These are phyloP conservation scores for Pulveroboletus sp. DNA, from an alignment of 768 basidiomycete genomes.

Conservation along the genomic window DNA sequence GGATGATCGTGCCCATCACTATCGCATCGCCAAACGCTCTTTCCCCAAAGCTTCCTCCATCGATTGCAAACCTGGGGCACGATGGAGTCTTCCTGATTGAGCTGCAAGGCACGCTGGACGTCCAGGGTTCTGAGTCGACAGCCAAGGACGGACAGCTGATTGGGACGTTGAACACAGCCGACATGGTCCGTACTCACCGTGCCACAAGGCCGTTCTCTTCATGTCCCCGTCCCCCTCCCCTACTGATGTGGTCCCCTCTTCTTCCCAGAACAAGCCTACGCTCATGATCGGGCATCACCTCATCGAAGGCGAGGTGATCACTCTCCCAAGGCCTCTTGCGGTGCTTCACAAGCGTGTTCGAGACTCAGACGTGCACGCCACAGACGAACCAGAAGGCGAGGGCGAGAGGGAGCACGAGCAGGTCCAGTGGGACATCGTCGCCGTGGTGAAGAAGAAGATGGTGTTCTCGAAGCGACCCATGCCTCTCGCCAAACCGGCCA, in stretches of 20 bases:
- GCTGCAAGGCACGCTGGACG: slow-evolving; percentile 77
- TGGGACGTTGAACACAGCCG: slow-evolving; percentile 68
- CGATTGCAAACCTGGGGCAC: slow-evolving; percentile 67
- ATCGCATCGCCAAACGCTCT: slow-evolving; percentile 32
- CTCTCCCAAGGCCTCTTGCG: slow-evolving; percentile 75
- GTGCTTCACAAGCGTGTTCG: slow-evolving; percentile 47
- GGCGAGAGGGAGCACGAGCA: background rate
- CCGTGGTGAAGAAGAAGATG: slow-evolving; percentile 76
- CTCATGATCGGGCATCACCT: slow-evolving; percentile 84
- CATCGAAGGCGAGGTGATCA: slow-evolving; percentile 80
- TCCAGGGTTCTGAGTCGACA: slow-evolving; percentile 47
- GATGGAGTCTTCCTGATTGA: slow-evolving; percentile 83
- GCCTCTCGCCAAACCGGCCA: slow-evolving; percentile 47
- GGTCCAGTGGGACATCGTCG: slow-evolving; percentile 56
- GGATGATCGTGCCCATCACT: slow-evolving; percentile 67
- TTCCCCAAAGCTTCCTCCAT: slow-evolving; percentile 49
- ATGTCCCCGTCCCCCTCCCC: background rate
- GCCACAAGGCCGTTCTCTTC: background rate
- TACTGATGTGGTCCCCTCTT: background rate
- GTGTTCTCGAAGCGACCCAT: slow-evolving; percentile 81
- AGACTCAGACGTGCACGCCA: background rate
- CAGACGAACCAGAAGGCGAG: background rate
- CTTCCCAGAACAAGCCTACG: slow-evolving; percentile 61
- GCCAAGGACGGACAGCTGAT: slow-evolving; percentile 68
- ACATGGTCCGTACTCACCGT: slow-evolving; percentile 42